Base-by-base conservation (phyloP, 2,329 filamentous ascomycete genomes). In the Colletotrichum sidae region DNA sequence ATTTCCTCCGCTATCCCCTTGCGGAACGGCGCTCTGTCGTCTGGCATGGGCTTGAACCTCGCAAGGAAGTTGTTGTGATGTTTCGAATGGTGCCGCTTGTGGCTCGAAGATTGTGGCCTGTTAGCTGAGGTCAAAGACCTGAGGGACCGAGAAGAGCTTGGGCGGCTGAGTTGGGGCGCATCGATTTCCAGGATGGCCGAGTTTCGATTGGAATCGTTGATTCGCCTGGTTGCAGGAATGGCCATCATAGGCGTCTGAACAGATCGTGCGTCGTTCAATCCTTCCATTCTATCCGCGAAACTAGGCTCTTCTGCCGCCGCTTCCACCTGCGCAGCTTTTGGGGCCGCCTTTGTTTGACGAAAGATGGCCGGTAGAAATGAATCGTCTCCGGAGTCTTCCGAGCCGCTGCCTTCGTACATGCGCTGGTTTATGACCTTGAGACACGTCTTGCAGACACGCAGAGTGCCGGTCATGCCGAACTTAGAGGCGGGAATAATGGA, bases 101-200 rank as follows among this genome's bases (percentile, higher is more conserved):
- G 95, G 8, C 90, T 84, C 46, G 81, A 92, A 2, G 94, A 96
- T 69, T 93, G 89, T 12, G 93, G 91, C 42, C 94, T 88, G 13
- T 67, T 67, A 11, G 85, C 87, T 8, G 81, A 76, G 73, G 92
- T 82, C 8, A 90, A 81, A 0, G 94, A 93, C 70, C 92, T 94
- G 25, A 98, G 79, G 8, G 96, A 98, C 57, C 94, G 88, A 4
- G 95, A 97, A 1, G 96, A 99, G 67, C 92, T 92, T n/a, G 96
- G 95, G n/a, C 96, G 87, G 68, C 92, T 91, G 35, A 97, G 83
- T 60, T 93, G 90, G 38, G 93, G 92, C 15, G 89, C 87, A 72
- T 96, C 94, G 60, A 98, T 96, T 76, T 99, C 96, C 33, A 99
- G 84, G 44, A 98, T 86, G 10, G 94, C 92, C 37, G 95, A 97